These are phyloP conservation scores for Talaromyces wortmannii DNA, from an alignment of 495 filamentous ascomycete genomes.

Conservation along the genomic window DNA sequence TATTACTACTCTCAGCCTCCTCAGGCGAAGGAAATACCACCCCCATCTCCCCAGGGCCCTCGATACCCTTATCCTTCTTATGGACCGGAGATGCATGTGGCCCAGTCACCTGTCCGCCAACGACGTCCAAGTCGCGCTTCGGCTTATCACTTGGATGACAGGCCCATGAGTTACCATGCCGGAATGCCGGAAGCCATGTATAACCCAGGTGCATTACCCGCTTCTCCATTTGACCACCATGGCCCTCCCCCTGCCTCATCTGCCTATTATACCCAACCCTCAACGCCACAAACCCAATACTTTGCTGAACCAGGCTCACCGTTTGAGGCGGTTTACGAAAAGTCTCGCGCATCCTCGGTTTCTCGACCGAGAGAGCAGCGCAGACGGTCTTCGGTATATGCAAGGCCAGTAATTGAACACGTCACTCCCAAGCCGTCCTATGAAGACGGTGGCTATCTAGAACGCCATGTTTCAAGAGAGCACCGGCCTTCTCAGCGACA, in stretches of 20 bases:
- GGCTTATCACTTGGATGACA: conserved; percentile 24
- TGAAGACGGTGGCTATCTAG: conserved; percentile 21
- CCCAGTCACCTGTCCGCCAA: conserved; percentile 17
- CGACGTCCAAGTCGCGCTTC: conserved; percentile 22
- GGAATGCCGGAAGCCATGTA: conserved; percentile 29
- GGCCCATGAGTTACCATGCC: conserved; percentile 40
- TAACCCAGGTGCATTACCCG: conserved; percentile 13
- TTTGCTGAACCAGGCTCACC: conserved; percentile 19
- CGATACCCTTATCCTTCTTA: conserved; percentile 13
- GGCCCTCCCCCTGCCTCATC: conserved; percentile 30
- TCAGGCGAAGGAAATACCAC: conserved; percentile 24
- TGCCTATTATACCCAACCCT: conserved; percentile 22
- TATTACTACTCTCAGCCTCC: conserved; percentile 18
- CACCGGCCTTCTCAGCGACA: conserved; percentile 11
- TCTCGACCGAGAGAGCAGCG: conserved; percentile 25
- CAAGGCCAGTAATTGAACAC: conserved; percentile 19
- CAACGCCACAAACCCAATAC: conserved; percentile 14
- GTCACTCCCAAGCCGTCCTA: conserved; percentile 13
- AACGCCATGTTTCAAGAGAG: conserved; percentile 21
- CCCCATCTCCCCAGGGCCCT: conserved; percentile 12
- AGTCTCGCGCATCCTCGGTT: conserved; percentile 22
- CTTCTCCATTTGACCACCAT: conserved; percentile 23
- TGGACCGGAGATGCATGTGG: conserved; percentile 1
- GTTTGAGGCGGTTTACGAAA: conserved; percentile 8
- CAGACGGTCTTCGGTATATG: conserved; percentile 29